These are phyloP conservation scores for Cladosporium velox DNA, from an alignment of 2,329 filamentous ascomycete genomes.

Conservation along the genomic window DNA sequence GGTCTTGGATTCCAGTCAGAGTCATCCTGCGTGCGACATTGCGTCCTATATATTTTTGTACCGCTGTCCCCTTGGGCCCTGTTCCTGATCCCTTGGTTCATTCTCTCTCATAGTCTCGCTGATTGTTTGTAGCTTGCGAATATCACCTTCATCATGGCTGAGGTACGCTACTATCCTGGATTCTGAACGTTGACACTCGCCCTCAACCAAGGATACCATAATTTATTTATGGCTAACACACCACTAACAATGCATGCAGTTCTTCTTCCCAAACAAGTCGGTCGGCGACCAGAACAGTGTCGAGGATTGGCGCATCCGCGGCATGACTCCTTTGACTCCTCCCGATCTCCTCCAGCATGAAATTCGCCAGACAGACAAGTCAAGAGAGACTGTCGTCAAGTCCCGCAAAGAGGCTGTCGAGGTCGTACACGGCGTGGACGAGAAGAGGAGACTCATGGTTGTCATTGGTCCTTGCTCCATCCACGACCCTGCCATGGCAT, in stretches of 20 bases:
- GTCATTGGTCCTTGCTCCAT: slow-evolving; percentile 96
- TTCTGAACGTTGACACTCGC: neutral
- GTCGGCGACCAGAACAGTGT: slow-evolving; percentile 52
- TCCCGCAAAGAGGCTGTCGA: slow-evolving; percentile 69
- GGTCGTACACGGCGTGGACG: slow-evolving; percentile 76
- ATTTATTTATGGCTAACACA: neutral
- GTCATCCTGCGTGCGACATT: slow-evolving; percentile 17
- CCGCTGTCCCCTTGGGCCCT: neutral
- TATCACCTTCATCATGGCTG: slow-evolving; percentile 18
- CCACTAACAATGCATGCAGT: slow-evolving; percentile 38
- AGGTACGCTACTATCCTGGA: slow-evolving; percentile 3
- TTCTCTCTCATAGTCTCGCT: slow-evolving; percentile 4
- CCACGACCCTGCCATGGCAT: slow-evolving; percentile 84
- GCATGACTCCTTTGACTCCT: slow-evolving; percentile 74
- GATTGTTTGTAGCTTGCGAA: neutral
- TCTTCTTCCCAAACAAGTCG: slow-evolving; percentile 53
- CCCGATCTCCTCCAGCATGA: slow-evolving; percentile 85
- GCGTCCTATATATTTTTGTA: slow-evolving; percentile 17
- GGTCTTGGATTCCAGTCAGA: slow-evolving; percentile 9
- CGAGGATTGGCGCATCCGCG: slow-evolving; percentile 62
- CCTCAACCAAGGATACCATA: neutral
- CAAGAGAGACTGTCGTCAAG: slow-evolving; percentile 69
- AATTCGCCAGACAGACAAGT: slow-evolving; percentile 65
- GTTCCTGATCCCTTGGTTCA: neutral
- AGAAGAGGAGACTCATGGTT: slow-evolving; percentile 75